Evolutionary conservation across 805 yeast genomes (phyloP).

Genomic region (Candida tibetensis): DNA sequence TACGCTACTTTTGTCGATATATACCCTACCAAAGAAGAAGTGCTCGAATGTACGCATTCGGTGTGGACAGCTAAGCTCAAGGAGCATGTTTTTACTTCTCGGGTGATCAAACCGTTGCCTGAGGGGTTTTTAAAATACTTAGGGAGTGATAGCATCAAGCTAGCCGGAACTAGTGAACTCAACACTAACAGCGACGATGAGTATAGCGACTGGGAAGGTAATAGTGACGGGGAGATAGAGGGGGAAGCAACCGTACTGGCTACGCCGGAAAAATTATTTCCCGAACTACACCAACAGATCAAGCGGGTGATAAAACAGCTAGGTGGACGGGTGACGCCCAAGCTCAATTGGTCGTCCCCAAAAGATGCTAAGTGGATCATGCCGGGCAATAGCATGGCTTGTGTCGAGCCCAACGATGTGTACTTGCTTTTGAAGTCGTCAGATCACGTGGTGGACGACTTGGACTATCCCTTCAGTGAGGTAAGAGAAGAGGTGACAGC

Average conservation of each 20-base stretch:
- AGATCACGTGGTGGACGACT: constrained; percentile 82
- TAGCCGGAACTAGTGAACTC: constrained; percentile 49
- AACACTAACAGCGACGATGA: constrained; percentile 53
- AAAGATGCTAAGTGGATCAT: constrained; percentile 92
- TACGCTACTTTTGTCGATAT: constrained; percentile 30
- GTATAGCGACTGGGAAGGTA: constrained; percentile 73
- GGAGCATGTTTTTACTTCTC: constrained; percentile 18
- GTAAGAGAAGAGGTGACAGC: constrained; percentile 19
- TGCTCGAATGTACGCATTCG: constrained; percentile 34
- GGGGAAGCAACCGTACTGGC: constrained; percentile 15
- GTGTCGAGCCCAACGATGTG: constrained; percentile 68
- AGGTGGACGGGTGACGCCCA: constrained; percentile 71
- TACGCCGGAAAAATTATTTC: constrained; percentile 43
- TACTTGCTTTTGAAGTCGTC: constrained; percentile 82
- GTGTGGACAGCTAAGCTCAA: constrained; percentile 30
- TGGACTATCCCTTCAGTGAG: constrained; percentile 66
- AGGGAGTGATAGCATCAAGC: constrained; percentile 61
- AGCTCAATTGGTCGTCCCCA: constrained; percentile 96
- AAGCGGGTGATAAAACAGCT: constrained; percentile 42
- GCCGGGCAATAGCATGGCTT: constrained; percentile 70
- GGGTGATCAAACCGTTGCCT: constrained; percentile 34
- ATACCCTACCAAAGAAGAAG: constrained; percentile 22
- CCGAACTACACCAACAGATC: constrained; percentile 57
- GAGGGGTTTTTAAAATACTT: constrained; percentile 32
- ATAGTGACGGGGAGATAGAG: constrained; percentile 17